Evolutionary conservation across 2,329 filamentous ascomycete genomes (phyloP).

Genomic region (Lomentospora prolificans): DNA sequence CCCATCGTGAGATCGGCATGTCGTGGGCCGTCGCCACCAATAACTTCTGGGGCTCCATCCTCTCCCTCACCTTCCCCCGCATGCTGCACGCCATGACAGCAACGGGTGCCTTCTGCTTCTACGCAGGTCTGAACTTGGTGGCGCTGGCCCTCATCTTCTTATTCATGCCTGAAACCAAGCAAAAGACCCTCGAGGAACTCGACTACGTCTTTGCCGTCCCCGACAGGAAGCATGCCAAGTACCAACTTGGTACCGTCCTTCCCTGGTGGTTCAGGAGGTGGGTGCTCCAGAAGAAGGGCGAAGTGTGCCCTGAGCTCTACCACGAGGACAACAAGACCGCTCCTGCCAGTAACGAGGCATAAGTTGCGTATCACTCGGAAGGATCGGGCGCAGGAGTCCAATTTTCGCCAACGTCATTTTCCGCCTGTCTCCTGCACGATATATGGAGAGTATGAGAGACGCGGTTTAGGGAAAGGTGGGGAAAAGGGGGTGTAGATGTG

Average conservation of each 20-base stretch:
- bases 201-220: conserved; percentile 37
- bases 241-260: conserved; percentile 27
- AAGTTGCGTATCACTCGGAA: too few relatives aligned
- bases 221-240: conserved; percentile 27
- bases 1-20: conserved; percentile 56
- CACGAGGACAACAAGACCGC: conserved; percentile 3
- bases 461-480: not conserved
- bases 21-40: conserved; percentile 51
- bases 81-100: conserved; percentile 28
- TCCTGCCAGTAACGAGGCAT: not conserved
- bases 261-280: conserved; percentile 27
- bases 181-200: conserved; percentile 39
- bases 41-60: conserved; percentile 41
- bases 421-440: not conserved
- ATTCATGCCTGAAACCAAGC: conserved; percentile 50
- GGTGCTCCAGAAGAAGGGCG: conserved; percentile 11
- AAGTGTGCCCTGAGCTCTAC: conserved; percentile 9
- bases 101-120: conserved; percentile 35
- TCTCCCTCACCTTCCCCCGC: conserved; percentile 42
- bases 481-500: not conserved
- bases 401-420: not conserved
- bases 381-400: not conserved
- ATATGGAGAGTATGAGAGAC: not conserved
- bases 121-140: conserved; percentile 44
- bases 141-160: conserved; percentile 48